A percentile compares a stretch with the other conserved stretches of the same genome.
phyloP scores from a whole-genome alignment of 116 monocot species.

The Zostera marina region DNA sequence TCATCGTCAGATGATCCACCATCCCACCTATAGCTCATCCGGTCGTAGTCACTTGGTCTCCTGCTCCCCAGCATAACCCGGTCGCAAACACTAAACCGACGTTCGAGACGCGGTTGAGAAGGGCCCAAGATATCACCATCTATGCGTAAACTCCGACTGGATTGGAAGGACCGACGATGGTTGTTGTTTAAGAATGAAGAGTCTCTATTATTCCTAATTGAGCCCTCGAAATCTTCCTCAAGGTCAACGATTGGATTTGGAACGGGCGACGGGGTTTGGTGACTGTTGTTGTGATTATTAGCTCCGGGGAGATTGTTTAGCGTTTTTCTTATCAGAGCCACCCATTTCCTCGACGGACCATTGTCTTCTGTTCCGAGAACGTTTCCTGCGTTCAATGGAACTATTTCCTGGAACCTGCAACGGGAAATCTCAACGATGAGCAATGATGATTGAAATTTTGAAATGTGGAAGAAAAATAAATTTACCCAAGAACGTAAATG shows the following conservation, averaged over 20 bases:
- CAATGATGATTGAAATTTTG: neutral
- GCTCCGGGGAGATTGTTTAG: conserved; percentile 43
- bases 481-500: conserved; percentile 59
- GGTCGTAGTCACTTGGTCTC: conserved; percentile 42
- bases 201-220: conserved; percentile 27
- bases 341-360: conserved; percentile 53
- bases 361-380: conserved; percentile 63
- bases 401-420: conserved; percentile 62
- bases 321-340: conserved; percentile 39
- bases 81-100: conserved; percentile 61
- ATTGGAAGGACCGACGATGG: conserved; percentile 55
- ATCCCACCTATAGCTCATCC: conserved; percentile 29
- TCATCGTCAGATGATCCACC: conserved; percentile 52
- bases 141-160: conserved; percentile 46
- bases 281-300: conserved; percentile 18
- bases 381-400: conserved; percentile 68
- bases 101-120: conserved; percentile 27
- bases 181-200: conserved; percentile 19
- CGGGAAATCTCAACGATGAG: neutral
- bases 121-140: conserved; percentile 27
- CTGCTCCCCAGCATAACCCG: conserved; percentile 31
- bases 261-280: conserved; percentile 48
- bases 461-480: neutral
- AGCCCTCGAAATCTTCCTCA: conserved; percentile 30
- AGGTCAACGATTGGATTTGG: conserved; percentile 28